phyloP scores from a whole-genome alignment of 768 basidiomycete genomes.

The Calocybe gangraenosa region DNA sequence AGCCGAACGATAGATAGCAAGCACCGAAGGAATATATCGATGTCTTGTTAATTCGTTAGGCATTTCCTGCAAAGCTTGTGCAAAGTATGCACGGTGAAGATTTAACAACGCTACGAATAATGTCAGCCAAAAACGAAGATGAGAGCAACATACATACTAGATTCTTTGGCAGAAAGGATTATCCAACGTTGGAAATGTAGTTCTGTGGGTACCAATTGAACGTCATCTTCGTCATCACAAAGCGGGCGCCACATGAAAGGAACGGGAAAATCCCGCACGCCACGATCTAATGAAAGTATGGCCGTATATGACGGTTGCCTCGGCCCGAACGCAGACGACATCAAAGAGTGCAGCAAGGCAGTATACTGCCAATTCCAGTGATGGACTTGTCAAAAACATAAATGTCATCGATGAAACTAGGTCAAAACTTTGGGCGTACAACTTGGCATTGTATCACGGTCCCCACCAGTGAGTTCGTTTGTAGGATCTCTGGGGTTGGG shows the following conservation, averaged over 20 bases:
- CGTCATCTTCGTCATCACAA: conserved; percentile 16
- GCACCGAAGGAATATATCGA: conserved; percentile 62
- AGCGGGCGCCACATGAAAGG: conserved; percentile 42
- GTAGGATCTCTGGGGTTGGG: conserved; percentile 42
- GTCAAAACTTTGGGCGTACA: conserved; percentile 30
- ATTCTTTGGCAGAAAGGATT: conserved; percentile 44
- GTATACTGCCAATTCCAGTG: conserved; percentile 55
- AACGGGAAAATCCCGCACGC: conserved; percentile 56
- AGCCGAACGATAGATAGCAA: conserved; percentile 68
- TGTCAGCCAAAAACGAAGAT: neutral
- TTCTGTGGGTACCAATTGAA: conserved; percentile 14
- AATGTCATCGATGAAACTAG: too few relatives aligned
- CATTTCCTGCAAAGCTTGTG: conserved; percentile 58
- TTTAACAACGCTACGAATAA: conserved; percentile 47
- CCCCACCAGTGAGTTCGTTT: conserved; percentile 26
- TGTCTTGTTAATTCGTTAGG: conserved; percentile 56
- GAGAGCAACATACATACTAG: conserved; percentile 28
- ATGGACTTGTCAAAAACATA: conserved; percentile 35
- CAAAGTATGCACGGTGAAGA: conserved; percentile 66
- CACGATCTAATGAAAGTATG: conserved; percentile 56
- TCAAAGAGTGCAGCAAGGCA: conserved; percentile 45
- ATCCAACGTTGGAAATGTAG: conserved; percentile 39
- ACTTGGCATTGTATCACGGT: conserved; percentile 33
- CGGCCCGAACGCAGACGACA: conserved; percentile 47
- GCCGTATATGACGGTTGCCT: conserved; percentile 46